These are phyloP conservation scores for Pontederia paniculata DNA, from an alignment of 176 grass and related monocot species.

Conservation along the genomic window DNA sequence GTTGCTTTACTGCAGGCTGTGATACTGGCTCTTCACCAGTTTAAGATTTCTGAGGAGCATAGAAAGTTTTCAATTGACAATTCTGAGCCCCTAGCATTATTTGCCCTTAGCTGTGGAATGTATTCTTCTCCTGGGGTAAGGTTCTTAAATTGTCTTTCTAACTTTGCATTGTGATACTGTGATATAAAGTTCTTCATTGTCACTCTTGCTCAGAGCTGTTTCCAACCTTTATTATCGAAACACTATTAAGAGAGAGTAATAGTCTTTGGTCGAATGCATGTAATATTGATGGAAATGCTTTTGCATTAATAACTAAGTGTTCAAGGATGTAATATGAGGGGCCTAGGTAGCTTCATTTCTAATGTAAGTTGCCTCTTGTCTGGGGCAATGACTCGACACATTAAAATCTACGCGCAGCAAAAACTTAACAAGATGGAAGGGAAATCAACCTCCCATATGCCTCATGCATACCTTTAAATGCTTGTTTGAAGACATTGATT, in stretches of 20 bases:
- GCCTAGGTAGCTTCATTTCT: too few relatives aligned
- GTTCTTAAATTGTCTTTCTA: not conserved
- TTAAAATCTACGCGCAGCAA: too few relatives aligned
- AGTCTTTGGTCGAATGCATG: too few relatives aligned
- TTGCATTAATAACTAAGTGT: too few relatives aligned
- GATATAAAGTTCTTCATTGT: too few relatives aligned
- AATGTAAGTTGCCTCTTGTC: too few relatives aligned
- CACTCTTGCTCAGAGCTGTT: not conserved
- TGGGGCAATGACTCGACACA: too few relatives aligned
- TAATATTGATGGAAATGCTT: too few relatives aligned
- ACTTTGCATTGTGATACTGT: not conserved
- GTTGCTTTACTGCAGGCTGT: slow-evolving; percentile 48
- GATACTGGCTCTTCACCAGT: slow-evolving; percentile 80
- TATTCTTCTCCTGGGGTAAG: slow-evolving; percentile 94
- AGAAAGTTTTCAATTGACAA: slow-evolving; percentile 62
- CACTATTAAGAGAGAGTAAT: not conserved
- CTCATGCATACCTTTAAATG: not conserved
- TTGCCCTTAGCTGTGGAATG: slow-evolving; percentile 87
- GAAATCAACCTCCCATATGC: too few relatives aligned
- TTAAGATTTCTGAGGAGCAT: slow-evolving; percentile 87
- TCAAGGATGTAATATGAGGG: too few relatives aligned
- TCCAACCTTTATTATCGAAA: not conserved
- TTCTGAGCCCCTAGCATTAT: slow-evolving; percentile 63
- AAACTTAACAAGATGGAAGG: too few relatives aligned
- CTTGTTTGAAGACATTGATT: too few relatives aligned